A percentile compares a stretch with the other conserved stretches of the same genome.
These are phyloP conservation scores for Vigna mungo DNA, from an alignment of 306 rosid species.

Conservation along the genomic window DNA sequence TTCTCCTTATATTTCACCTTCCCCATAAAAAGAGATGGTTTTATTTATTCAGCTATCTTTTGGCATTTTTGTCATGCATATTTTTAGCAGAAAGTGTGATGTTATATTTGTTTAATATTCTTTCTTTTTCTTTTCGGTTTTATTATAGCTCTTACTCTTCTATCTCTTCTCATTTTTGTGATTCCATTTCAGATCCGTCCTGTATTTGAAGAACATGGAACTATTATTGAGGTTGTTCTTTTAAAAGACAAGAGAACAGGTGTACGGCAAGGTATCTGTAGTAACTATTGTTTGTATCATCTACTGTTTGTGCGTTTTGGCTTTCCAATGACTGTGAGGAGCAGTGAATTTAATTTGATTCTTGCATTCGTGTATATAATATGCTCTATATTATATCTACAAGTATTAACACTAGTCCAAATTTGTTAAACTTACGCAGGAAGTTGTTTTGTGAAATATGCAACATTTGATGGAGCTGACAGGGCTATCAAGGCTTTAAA, in stretches of 20 bases:
- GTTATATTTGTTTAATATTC: slow-evolving; percentile 12
- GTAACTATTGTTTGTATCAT: slow-evolving; percentile 9
- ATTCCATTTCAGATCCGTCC: slow-evolving; percentile 62
- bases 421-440: slow-evolving; percentile 59
- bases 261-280: slow-evolving; percentile 69
- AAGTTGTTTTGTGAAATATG: slow-evolving; percentile 87
- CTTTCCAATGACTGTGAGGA: slow-evolving; percentile 34
- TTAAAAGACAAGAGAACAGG: slow-evolving; percentile 81
- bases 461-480: slow-evolving; percentile 75
- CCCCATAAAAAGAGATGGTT: not conserved
- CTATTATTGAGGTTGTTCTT: slow-evolving; percentile 75
- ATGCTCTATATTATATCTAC: slow-evolving; percentile 29
- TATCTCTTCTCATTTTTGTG: slow-evolving; percentile 15
- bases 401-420: slow-evolving; percentile 35
- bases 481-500: slow-evolving; percentile 77
- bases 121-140: slow-evolving; percentile 11
- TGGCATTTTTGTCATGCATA: slow-evolving; percentile 16
- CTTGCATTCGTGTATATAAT: slow-evolving; percentile 3
- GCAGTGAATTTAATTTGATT: slow-evolving; percentile 24
- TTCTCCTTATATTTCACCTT: not conserved
- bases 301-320: slow-evolving; percentile 29
- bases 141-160: slow-evolving; percentile 28
- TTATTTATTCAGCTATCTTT: slow-evolving; percentile 15
- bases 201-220: slow-evolving; percentile 76
- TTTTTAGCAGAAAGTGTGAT: slow-evolving; percentile 15